Conservation (phyloP, 1,284 basidiomycete species). For the Apiotrichum sp. region DNA sequence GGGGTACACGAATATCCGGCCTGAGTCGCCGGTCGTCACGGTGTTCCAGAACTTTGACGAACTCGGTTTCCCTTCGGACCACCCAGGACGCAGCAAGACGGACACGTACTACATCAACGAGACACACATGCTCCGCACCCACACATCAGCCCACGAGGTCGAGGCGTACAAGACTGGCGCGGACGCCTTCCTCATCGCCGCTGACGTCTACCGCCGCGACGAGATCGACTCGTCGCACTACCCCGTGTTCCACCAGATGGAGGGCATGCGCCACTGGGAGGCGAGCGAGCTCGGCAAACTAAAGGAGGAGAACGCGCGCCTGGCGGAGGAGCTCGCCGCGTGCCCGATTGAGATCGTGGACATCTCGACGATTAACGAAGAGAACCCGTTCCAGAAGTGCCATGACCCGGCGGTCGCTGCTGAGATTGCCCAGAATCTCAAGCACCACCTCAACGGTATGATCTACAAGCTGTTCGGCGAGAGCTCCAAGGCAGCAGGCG, state of each 20-base stretch:
- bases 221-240: constrained; percentile 97
- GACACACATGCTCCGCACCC: constrained; percentile 85
- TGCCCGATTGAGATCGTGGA: constrained; percentile 83
- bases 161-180: constrained; percentile 74
- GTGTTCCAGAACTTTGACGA: constrained; percentile 95
- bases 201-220: constrained; percentile 98
- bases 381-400: constrained; percentile 72
- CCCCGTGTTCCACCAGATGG: constrained; percentile 98
- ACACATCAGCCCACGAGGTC: constrained; percentile 96
- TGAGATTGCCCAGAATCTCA: constrained; percentile 75
- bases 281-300: constrained; percentile 49
- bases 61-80: constrained; percentile 85
- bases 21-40: constrained; percentile 80
- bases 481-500: constrained; percentile 46
- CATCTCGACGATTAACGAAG: constrained; percentile 61
- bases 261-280: constrained; percentile 75
- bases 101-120: constrained; percentile 97
- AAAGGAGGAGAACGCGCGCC: constrained; percentile 50
- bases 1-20: constrained; percentile 45
- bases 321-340: constrained; percentile 58
- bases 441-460: constrained; percentile 83
- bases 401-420: constrained; percentile 69
- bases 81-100: constrained; percentile 80
- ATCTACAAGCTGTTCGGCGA: constrained; percentile 76
- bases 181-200: constrained; percentile 82